These are phyloP conservation scores for Saccharomycopsis hybrid DNA, from an alignment of 1,139 yeast genomes.

Conservation along the genomic window DNA sequence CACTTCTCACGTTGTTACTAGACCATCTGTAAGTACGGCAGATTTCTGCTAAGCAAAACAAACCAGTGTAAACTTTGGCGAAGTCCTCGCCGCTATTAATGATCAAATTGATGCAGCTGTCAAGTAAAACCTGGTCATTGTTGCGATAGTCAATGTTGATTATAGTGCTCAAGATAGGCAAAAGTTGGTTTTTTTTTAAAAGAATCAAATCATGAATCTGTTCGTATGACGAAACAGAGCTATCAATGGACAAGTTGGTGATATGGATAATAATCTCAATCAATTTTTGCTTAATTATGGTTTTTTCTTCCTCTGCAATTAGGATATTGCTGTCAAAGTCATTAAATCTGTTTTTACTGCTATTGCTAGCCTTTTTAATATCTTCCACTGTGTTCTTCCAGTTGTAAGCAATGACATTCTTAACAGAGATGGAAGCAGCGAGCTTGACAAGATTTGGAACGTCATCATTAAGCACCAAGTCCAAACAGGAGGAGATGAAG, in stretches of 20 bases:
- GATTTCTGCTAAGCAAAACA: slow-evolving; percentile 69
- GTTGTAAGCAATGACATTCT: slow-evolving; percentile 59
- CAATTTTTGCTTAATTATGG: slow-evolving; percentile 56
- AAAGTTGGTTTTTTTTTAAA: slow-evolving; percentile 48
- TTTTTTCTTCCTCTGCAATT: slow-evolving; percentile 66
- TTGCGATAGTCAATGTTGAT: slow-evolving; percentile 47
- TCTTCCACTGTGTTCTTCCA: slow-evolving; percentile 40
- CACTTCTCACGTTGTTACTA: slow-evolving; percentile 50
- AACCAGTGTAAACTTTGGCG: slow-evolving; percentile 65
- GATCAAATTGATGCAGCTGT: slow-evolving; percentile 49
- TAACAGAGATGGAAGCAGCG: slow-evolving; percentile 84
- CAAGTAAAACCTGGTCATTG: slow-evolving; percentile 1
- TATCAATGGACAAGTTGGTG: slow-evolving; percentile 26
- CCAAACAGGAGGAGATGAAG: slow-evolving; percentile 77
- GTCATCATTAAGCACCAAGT: slow-evolving; percentile 48
- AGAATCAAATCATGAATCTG: slow-evolving; percentile 35
- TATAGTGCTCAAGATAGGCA: slow-evolving; percentile 62
- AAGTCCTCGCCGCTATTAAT: slow-evolving; percentile 41
- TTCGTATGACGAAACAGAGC: slow-evolving; percentile 32
- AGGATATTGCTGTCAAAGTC: slow-evolving; percentile 18
- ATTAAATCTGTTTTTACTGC: neutral
- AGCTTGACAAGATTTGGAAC: slow-evolving; percentile 54
- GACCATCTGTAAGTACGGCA: slow-evolving; percentile 75
- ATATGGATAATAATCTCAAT: slow-evolving; percentile 35
- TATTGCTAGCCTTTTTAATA: neutral